phyloP scores from a whole-genome alignment of 2,329 filamentous ascomycete genomes.

The Stemphylium beticola region DNA sequence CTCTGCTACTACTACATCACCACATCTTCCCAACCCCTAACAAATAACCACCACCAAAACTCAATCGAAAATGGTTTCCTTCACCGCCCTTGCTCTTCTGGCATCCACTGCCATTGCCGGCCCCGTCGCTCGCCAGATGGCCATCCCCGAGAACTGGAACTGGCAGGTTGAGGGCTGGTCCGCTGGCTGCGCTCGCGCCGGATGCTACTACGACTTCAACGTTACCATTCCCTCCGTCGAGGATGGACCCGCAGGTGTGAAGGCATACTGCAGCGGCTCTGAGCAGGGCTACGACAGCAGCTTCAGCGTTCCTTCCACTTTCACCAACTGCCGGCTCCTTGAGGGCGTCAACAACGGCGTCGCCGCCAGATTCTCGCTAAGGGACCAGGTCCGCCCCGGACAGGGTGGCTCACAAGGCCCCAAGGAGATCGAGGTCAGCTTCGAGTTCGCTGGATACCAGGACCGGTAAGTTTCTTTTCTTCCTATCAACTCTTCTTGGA shows the following conservation, averaged over 20 bases:
- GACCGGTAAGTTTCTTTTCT: not conserved
- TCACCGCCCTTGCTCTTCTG: slow-evolving; percentile 16
- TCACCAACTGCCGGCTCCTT: slow-evolving; percentile 15
- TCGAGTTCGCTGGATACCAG: not conserved
- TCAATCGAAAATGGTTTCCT: slow-evolving; percentile 14
- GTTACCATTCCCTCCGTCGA: slow-evolving; percentile 22
- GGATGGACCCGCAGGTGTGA: slow-evolving; percentile 16
- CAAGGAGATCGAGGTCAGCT: slow-evolving; percentile 1
- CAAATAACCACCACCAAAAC: too few relatives aligned
- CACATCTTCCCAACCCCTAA: too few relatives aligned
- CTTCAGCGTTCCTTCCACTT: slow-evolving; percentile 9
- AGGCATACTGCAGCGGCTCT: slow-evolving; percentile 23
- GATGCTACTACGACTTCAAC: slow-evolving; percentile 34
- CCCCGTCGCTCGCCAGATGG: slow-evolving; percentile 13
- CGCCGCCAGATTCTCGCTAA: slow-evolving; percentile 16
- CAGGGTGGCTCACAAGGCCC: not conserved
- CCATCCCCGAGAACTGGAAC: slow-evolving; percentile 23
- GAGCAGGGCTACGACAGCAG: slow-evolving; percentile 22
- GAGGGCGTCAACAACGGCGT: slow-evolving; percentile 27
- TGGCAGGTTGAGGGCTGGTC: slow-evolving; percentile 27
- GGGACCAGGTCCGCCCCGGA: not conserved
- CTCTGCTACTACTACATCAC: too few relatives aligned
- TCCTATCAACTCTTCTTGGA: rapidly evolving
- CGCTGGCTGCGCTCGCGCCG: slow-evolving; percentile 23
- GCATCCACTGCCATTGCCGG: slow-evolving; percentile 12